Base-by-base conservation (phyloP, 495 filamentous ascomycete genomes). In the Glutinoglossum americanum region DNA sequence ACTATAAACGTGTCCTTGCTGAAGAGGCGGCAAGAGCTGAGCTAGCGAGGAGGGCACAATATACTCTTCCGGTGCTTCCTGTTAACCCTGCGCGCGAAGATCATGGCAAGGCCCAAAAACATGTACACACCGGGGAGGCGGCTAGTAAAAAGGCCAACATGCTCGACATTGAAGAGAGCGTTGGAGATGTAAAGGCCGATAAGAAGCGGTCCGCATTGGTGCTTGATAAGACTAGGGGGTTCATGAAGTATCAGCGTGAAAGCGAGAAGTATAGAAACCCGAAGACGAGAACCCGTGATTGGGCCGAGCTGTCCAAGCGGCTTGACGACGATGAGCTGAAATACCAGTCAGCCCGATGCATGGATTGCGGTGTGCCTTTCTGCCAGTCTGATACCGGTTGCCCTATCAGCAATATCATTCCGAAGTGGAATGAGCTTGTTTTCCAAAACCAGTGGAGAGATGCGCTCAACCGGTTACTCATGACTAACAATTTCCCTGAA, bases 401-500 rank as follows among this genome's bases (percentile, higher is more conserved):
- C 69, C 92, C 92, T 0, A 96, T 99, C 71, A 93, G 87, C 64
- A 99, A 99, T 73, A 96, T 99, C 70, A 99, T 99, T 67, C 92
- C 92, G 48, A 99, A 99, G 66, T 99, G 89, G 89, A 97, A 96
- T 58, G 93, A 97, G 58, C 65, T 97, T 19, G 82, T 96, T 0
- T 96, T 96, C 73, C 79, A 84, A 65, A 85, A 85, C 64, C 85
- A 95, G 64, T 99, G 92, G 92, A 81, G 81, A 63, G 92, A 97
- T 71, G 92, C 92, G 21, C 81, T 97, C 19, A 93, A 94, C 72
- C 84, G 89, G 53, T 74, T 99, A 33, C 76, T 97, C 58, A 94
- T 95, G 87, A 99, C 92, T 57, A 99, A 99, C 75, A 96, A 97
- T 76, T 97, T 99, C 79, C 92, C 92, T 27, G 92, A 99, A 67